Evolutionary conservation across 176 grass and related monocot genomes (phyloP), one percentile per base, ranked within the genome.

Genomic region (Bothriochloa decipiens): DNA sequence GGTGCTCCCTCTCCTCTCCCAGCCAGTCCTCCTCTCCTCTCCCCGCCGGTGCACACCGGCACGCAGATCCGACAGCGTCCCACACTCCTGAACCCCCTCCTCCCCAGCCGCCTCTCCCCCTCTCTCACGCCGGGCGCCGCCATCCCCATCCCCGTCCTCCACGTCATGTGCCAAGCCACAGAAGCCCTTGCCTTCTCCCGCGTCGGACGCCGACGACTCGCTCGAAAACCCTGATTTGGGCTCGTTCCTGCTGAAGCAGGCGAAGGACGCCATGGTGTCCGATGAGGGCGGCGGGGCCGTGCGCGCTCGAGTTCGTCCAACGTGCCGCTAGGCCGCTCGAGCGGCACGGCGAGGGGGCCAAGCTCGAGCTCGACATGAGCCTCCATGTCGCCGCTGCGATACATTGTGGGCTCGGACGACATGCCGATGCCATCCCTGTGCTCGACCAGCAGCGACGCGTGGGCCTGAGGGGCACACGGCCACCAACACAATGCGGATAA

Each of bases 211-310:
- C 5, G 5, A 90, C 68, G 93, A 92, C 76, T 77, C 88, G 57
- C 90, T 99, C 8, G 96, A 99, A 77, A 99, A 99, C 81, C 96
- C 93, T 86, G 96, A 99, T 99, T 93, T 99, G 78, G 93, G 96
- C 1, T 93, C 96, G 2, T 99, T 99, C 85, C 86, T 99, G 36
- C 91, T 99, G 65, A 99, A 99, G 88, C 87, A 92, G 75, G 93
- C 96, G 17, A 83, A 93, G 47, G 91, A 95, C 77, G 88, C 96
- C 29, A 94, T 99, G 86, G 90, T 92, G 17, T 95, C 96, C 16
- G 86, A 87, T 0, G 93, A 91, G 26, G 96, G 90, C 16, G 93
- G 91, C 17, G 96, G 89, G 28, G 87, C 96, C 85, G 41, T 92
- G 92, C 17, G 96, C 96, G 50, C 91, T 98, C 46, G 96, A 98